A percentile compares a stretch with the other conserved stretches of the same genome.
Conservation (phyloP, 192 early-diverging fungal species). For the Lunasporangiospora selenospora region DNA sequence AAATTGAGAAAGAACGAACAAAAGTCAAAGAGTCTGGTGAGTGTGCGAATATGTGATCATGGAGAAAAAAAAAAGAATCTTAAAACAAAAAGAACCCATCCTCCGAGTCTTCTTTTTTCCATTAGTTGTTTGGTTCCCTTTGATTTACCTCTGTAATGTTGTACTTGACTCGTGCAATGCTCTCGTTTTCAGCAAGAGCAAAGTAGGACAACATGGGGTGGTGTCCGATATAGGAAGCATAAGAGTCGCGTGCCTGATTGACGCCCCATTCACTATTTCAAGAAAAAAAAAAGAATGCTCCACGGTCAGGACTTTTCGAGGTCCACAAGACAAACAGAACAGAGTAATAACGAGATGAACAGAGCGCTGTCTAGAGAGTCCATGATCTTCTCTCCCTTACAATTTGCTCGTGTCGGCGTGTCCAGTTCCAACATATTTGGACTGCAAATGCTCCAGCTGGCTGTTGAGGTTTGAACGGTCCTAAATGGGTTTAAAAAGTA, state of each 20-base stretch:
- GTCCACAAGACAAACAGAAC: constrained; percentile 3
- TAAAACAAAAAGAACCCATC: not conserved
- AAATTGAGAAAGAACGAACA: not conserved
- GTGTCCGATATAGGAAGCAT: constrained; percentile 82
- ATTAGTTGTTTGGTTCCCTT: not conserved
- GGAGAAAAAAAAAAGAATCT: not conserved
- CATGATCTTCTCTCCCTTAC: constrained; percentile 53
- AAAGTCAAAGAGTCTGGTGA: not conserved
- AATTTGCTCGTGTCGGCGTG: constrained; percentile 91
- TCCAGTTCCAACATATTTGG: constrained; percentile 89
- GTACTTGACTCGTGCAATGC: constrained; percentile 73
- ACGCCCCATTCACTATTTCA: constrained; percentile 80
- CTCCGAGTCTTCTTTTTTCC: not conserved
- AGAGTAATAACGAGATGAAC: not conserved
- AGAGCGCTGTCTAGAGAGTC: not conserved
- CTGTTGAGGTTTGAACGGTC: constrained; percentile 77
- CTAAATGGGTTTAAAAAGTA: constrained; percentile 48
- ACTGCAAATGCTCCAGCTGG: constrained; percentile 85
- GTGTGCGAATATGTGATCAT: not conserved
- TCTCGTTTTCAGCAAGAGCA: constrained; percentile 89
- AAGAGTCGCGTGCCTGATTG: constrained; percentile 85
- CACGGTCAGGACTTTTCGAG: not conserved
- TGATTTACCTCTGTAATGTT: constrained; percentile 73
- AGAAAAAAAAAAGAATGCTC: not conserved
- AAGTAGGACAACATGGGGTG: constrained; percentile 79